Conservation (phyloP, 2,329 filamentous ascomycete genomes). For the Talaromyces sp. region DNA sequence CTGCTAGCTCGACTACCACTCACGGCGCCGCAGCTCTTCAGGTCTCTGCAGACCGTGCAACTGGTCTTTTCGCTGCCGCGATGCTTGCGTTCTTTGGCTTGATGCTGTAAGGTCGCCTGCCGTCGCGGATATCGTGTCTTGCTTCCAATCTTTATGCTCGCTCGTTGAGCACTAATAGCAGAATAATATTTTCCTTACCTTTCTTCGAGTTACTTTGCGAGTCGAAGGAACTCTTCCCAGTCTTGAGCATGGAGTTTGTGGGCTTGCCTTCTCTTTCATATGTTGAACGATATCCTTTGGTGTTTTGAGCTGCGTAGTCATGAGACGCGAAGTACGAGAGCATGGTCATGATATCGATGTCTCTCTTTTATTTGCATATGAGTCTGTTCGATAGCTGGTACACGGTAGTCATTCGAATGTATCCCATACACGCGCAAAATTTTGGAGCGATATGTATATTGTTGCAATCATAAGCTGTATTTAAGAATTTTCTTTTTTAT, state of each 20-base stretch:
- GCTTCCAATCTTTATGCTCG: neutral
- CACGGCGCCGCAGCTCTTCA: constrained; percentile 41
- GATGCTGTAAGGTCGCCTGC: constrained; percentile 47
- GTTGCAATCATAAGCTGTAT: too few species aligned
- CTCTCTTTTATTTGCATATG: constrained; percentile 15
- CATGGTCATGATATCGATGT: constrained; percentile 19
- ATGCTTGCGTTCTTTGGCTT: constrained; percentile 56
- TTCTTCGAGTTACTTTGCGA: constrained; percentile 9
- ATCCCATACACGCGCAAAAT: neutral
- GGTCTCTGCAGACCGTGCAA: constrained; percentile 50
- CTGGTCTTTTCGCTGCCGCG: constrained; percentile 50
- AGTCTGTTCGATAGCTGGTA: neutral
- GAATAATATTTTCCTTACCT: constrained; percentile 4
- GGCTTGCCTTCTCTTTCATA: constrained; percentile 1
- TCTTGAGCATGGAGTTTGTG: constrained; percentile 19
- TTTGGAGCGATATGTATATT: neutral
- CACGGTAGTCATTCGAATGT: constrained; percentile 4
- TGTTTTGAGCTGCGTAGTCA: constrained; percentile 11
- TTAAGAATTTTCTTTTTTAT: neutral
- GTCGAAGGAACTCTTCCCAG: constrained; percentile 4
- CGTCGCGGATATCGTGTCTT: neutral
- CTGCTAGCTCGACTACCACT: constrained; percentile 29
- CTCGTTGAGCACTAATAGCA: constrained; percentile 2
- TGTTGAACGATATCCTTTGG: constrained; percentile 18
- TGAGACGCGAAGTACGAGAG: constrained; percentile 13